phyloP scores from a whole-genome alignment of 768 basidiomycete species.

The Boletus pseudo-olivaceus region DNA sequence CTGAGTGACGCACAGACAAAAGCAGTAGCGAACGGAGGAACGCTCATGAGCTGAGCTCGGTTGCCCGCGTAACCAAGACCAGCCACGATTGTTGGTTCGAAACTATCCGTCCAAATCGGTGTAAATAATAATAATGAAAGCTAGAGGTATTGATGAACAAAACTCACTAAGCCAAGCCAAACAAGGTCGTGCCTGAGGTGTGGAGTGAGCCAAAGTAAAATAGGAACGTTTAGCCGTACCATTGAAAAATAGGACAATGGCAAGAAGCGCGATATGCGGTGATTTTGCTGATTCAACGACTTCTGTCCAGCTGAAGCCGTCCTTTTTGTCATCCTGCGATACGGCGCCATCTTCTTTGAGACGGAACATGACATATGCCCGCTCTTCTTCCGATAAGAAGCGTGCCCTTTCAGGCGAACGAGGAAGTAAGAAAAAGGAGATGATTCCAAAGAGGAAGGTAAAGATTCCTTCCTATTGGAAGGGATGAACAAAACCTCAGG shows the following conservation, averaged over 20 bases:
- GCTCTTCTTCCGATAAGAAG: constrained; percentile 54
- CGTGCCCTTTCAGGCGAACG: constrained; percentile 39
- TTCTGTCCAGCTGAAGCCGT: constrained; percentile 57
- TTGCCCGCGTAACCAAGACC: constrained; percentile 54
- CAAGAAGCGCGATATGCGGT: constrained; percentile 53
- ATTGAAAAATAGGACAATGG: constrained; percentile 49
- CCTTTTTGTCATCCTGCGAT: constrained; percentile 40
- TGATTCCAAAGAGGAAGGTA: constrained; percentile 54
- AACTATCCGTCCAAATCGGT: constrained; percentile 41
- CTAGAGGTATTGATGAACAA: constrained; percentile 16
- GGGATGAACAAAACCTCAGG: background rate
- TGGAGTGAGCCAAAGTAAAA: background rate
- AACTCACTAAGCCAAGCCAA: constrained; percentile 24
- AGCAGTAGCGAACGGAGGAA: constrained; percentile 50
- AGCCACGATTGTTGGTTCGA: constrained; percentile 69
- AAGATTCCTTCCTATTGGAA: constrained; percentile 52
- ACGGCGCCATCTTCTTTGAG: constrained; percentile 28
- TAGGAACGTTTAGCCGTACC: constrained; percentile 32
- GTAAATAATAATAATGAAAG: constrained; percentile 29
- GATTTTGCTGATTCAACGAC: constrained; percentile 45
- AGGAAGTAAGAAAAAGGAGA: constrained; percentile 49
- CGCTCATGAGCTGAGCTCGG: constrained; percentile 59
- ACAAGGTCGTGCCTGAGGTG: constrained; percentile 16
- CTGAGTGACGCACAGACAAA: constrained; percentile 40
- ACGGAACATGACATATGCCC: constrained; percentile 37